Evolutionary conservation across 2,329 filamentous ascomycete species (phyloP), one percentile per base, ranked within the genome.

Genomic region (Colletotrichum siamense): DNA sequence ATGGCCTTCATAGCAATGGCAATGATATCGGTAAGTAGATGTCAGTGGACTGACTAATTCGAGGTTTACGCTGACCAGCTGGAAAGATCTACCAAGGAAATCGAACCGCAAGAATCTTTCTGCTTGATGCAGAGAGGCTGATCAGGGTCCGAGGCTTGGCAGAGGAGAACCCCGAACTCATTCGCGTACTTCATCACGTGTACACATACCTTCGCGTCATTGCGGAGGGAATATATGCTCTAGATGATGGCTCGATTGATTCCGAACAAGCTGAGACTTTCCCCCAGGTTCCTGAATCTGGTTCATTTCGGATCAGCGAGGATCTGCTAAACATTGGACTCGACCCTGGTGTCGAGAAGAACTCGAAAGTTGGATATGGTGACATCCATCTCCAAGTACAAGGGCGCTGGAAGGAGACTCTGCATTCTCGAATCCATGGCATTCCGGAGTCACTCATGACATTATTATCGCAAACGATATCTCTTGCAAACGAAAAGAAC

Each of bases 141-240:
- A 87, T 88, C 8, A 83, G 83, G 2, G 65, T 85, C 8, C 81
- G 81, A 12, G 86, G 87, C 0, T 76, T 88, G 2, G 80, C 81
- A 52, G 44, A 52, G n/a, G 44, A 52, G 6, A 10, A 82, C 82
- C 5, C 80, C 78, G 8, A 88, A 87, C 59, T 86, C 22, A 81
- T 84, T 1, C 84, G 87, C 5, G 77, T 89, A 0, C 79, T 89
- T 1, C 87, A 89, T 74, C 87, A 88, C 73, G 87, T 87, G 79
- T 89, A 89, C 73, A 85, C 84, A 0, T 87, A 86, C 69, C 80
- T 87, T 8, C 84, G 87, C 0, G 83, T 89, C 0, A 84, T 88
- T 28, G 81, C 86, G 26, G 87, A 89, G 78, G 88, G 86, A 44
- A 80, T 22, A 22, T 52, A 52, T 52, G 44, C 44, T 52, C 44